A percentile compares a stretch with the other conserved stretches of the same genome.
phyloP scores from a whole-genome alignment of 331 rosid species.

The Quercus lobata region DNA sequence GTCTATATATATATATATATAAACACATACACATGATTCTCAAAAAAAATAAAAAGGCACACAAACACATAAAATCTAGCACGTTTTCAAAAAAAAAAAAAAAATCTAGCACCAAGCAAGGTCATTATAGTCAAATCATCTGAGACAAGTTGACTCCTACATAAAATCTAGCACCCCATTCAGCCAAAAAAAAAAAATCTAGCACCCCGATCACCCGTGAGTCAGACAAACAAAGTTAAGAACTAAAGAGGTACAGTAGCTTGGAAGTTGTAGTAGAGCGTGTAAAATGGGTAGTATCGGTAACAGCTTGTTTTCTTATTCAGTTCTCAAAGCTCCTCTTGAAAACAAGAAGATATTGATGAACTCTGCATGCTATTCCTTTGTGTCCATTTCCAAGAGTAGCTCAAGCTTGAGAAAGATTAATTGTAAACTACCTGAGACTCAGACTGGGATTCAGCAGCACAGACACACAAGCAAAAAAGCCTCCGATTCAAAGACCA shows the following conservation, averaged over 20 bases:
- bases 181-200: neutral
- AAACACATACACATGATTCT: too few species aligned
- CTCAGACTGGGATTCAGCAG: constrained; percentile 51
- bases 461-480: constrained; percentile 32
- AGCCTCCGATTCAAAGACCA: constrained; percentile 39
- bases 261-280: neutral
- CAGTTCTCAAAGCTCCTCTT: constrained; percentile 34
- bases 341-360: constrained; percentile 22
- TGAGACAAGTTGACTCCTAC: neutral
- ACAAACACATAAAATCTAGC: too few species aligned
- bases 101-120: neutral
- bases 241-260: neutral
- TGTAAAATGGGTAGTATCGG: constrained; percentile 37
- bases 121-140: constrained; percentile 30
- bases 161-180: neutral
- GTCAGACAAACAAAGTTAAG: neutral
- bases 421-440: constrained; percentile 50
- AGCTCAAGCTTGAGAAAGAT: constrained; percentile 24
- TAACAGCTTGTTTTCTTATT: constrained; percentile 22
- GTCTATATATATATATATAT: too few species aligned
- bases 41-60: too few species aligned
- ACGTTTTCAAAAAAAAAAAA: too few species aligned
- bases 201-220: neutral
- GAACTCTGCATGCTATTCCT: constrained; percentile 18
- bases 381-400: constrained; percentile 1